A percentile compares a stretch with the other conserved stretches of the same genome.
phyloP scores from a whole-genome alignment of 352 stramenopile genomes.

The Phytophthora ramorum region DNA sequence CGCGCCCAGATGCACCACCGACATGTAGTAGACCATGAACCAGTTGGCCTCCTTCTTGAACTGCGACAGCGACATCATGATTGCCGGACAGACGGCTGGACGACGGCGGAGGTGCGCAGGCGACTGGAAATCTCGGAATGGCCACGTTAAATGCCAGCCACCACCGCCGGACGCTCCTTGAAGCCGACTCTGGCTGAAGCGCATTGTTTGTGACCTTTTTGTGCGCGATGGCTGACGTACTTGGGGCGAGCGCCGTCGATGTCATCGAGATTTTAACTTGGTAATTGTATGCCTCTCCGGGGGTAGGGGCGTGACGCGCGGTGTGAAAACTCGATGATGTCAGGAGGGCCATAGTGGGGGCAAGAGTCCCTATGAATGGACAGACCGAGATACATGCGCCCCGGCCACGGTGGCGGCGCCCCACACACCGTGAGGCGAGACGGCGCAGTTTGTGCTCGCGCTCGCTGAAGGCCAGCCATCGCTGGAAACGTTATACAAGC shows the following conservation, averaged over 20 bases:
- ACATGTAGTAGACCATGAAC: slow-evolving; percentile 98
- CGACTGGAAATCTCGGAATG: slow-evolving; percentile 43
- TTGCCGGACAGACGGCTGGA: slow-evolving; percentile 2
- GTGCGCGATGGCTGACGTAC: slow-evolving; percentile 43
- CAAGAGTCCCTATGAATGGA: slow-evolving; percentile 2
- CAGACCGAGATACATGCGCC: slow-evolving; percentile 12
- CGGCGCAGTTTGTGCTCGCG: slow-evolving; percentile 6
- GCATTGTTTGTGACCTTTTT: slow-evolving; percentile 8
- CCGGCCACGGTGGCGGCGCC: not conserved
- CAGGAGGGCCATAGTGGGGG: slow-evolving; percentile 22
- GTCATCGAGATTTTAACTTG: slow-evolving; percentile 36
- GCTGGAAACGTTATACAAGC: not conserved
- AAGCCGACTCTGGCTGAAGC: slow-evolving; percentile 12
- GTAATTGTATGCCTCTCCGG: slow-evolving; percentile 25
- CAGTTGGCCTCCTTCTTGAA: slow-evolving; percentile 94
- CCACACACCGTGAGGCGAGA: not conserved
- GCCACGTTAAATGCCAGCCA: slow-evolving; percentile 4
- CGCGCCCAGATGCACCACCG: slow-evolving; percentile 93
- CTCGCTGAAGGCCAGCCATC: slow-evolving; percentile 26
- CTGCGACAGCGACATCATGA: slow-evolving; percentile 67
- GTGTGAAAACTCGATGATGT: slow-evolving; percentile 42
- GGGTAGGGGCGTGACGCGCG: slow-evolving; percentile 34
- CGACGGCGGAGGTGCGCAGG: slow-evolving; percentile 13
- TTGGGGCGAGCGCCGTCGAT: slow-evolving; percentile 39
- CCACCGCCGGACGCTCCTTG: slow-evolving; percentile 13